phyloP scores from a whole-genome alignment of 2,329 filamentous ascomycete genomes.

The Exophiala oligosperma region DNA sequence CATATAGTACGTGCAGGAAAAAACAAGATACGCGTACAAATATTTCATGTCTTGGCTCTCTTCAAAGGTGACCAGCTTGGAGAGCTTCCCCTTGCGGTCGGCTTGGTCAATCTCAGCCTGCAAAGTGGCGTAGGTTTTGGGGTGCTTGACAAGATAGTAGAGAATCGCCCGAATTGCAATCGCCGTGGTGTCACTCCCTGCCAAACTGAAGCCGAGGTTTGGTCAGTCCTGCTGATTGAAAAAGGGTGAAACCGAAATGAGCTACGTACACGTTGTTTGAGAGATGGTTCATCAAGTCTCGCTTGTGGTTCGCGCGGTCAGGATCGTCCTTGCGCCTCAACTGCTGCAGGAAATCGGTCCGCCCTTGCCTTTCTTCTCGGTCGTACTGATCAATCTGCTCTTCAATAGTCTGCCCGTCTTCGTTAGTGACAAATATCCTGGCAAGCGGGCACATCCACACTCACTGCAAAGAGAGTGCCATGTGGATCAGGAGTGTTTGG shows the following conservation, averaged over 20 bases:
- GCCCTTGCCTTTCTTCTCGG: constrained; percentile 3
- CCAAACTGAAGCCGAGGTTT: constrained; percentile 32
- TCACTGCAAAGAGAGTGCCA: not conserved
- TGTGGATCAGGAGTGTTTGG: constrained; percentile 30
- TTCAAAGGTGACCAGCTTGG: constrained; percentile 51
- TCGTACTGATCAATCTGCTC: constrained; percentile 6
- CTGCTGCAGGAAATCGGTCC: constrained; percentile 10
- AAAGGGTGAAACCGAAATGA: too few relatives aligned
- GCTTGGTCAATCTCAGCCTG: not conserved
- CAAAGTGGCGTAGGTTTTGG: constrained; percentile 29
- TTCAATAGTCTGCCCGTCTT: not conserved
- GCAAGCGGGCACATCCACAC: not conserved
- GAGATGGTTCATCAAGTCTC: constrained; percentile 16
- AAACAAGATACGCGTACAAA: constrained; percentile 39
- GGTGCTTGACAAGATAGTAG: constrained; percentile 69
- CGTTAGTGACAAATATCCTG: not conserved
- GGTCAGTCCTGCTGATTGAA: too few relatives aligned
- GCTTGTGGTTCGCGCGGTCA: not conserved
- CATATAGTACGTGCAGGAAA: not conserved
- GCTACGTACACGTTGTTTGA: constrained; percentile 10
- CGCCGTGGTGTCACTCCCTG: constrained; percentile 75
- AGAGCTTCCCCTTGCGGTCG: not conserved
- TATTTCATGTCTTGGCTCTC: constrained; percentile 71
- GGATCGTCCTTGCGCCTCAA: constrained; percentile 5
- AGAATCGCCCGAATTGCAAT: constrained; percentile 71